Base-by-base conservation (phyloP, 768 basidiomycete species). In the Auricularia cornea region DNA sequence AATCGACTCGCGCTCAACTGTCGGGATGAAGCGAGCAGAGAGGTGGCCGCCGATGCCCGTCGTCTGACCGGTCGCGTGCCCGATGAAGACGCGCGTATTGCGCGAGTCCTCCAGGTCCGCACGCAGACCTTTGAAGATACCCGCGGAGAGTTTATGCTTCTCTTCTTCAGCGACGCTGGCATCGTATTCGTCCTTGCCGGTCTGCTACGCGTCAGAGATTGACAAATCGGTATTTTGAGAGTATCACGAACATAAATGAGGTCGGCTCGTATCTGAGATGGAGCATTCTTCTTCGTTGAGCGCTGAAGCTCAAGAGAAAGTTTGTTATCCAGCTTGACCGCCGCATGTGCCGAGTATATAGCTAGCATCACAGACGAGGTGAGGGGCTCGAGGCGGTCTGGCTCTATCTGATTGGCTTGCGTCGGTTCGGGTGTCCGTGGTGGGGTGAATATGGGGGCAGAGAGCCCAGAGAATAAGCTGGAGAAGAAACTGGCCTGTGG, bases 231-330 rank as follows among this genome's bases (percentile, higher is more conserved):
- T 41, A 33, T 41, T 10, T 14, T 33, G 16, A 57, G 56, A 3
- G 16, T n/a, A 38, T 5, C 35, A 38, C 35, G 35, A 38, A 38
- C 35, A 77, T 92, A 98, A 44, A 99, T 92, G 14, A 99, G 79
- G 67, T 90, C 85, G 62, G 90, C 89, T 62, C 81, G 85, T 71
- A 94, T 82, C 60, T 78, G 82, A 3, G 75, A 76, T 0, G 96
- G 96, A 0, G 92, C 90, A 62, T 90, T 87, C 79, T 99, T 99
- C 82, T 98, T 98, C 12, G 95, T 99, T 1, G 93, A 91, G 64
- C 96, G 80, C 64, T 89, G 82, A 35, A 98, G 77, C 72, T 98
- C 96, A 10, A 77, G 72, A 2, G 83, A 78, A 59, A 89, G 76
- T 70, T 88, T 90, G 73, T 83, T 80, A 65, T 84, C 84, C 20